Evolutionary conservation across 441 rosid genomes (phyloP), one percentile per base, ranked within the genome.

Genomic region (Erodium chrysanthum): DNA sequence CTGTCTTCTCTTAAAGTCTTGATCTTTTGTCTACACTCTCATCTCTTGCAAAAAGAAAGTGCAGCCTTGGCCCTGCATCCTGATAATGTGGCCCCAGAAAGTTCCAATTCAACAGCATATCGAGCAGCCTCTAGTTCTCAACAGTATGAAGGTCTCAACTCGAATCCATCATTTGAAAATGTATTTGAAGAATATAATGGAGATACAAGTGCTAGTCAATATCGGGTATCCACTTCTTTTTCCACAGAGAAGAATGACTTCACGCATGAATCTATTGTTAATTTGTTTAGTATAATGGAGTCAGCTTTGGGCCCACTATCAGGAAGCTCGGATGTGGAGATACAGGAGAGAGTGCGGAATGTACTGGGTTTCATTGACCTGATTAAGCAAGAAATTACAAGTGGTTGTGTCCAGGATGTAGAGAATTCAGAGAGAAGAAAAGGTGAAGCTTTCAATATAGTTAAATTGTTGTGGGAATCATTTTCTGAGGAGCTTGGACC

Each of bases 401-500:
- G 50, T 74, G 35, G 21, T 46, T 65, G 33, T 0, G 66, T 66
- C 46, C 70, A 62, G 14, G 73, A 71, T 68, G 79, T 79, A 71
- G 67, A 44, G 46, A 64, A 52, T 64, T 67, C 33, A 4, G 77
- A 46, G 52, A 66, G 66, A 59, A 73, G 73, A 64, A 81, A 71
- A 76, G 80, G 66, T 27, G 78, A 79, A 66, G 76, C 81, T 71
- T 75, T 62, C 72, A 79, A 69, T 75, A 58, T 79, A 29, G 77
- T 86, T 48, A 64, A 78, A 56, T 74, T 84, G 71, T 64, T 89
- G 75, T 69, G 71, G 68, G 90, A 87, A 77, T 81, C 84, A 69
- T 86, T 93, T 70, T 80, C 83, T 12, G 82, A 87, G 77, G 97
- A 90, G 78, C 86, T 89, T 54, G 88, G 91, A 21, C 95, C 86